These are phyloP conservation scores for Beauveria sp. DNA, from an alignment of 2,329 filamentous ascomycete genomes.

Conservation along the genomic window DNA sequence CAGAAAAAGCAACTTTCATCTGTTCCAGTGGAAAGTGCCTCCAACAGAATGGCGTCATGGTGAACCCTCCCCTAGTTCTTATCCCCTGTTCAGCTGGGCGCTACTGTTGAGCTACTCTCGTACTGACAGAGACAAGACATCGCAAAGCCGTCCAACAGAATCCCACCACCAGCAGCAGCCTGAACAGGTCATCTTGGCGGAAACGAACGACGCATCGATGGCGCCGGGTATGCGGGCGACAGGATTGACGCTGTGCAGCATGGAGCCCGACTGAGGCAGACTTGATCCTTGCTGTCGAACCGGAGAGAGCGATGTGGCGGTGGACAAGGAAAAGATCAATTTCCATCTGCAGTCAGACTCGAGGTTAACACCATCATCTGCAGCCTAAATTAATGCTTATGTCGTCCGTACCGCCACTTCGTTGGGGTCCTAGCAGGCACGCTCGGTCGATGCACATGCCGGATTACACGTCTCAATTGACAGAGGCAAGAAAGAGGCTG, in stretches of 20 bases:
- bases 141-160: neutral
- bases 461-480: neutral
- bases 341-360: neutral
- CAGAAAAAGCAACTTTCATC: neutral
- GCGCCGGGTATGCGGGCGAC: neutral
- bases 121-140: neutral
- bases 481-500: too few relatives aligned
- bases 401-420: neutral
- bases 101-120: neutral
- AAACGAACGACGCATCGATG: neutral
- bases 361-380: neutral
- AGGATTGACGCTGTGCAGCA: neutral
- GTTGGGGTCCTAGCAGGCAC: neutral
- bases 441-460: neutral
- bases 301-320: neutral
- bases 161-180: neutral
- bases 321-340: neutral
- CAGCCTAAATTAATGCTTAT: neutral
- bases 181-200: neutral
- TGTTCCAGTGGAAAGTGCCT: neutral
- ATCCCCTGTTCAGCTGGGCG: conserved; percentile 6
- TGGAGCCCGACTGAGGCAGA: neutral
- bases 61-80: neutral
- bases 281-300: neutral
- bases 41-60: neutral